phyloP scores from a whole-genome alignment of 2,329 filamentous ascomycete species.

The Aspergillus ochraceus region DNA sequence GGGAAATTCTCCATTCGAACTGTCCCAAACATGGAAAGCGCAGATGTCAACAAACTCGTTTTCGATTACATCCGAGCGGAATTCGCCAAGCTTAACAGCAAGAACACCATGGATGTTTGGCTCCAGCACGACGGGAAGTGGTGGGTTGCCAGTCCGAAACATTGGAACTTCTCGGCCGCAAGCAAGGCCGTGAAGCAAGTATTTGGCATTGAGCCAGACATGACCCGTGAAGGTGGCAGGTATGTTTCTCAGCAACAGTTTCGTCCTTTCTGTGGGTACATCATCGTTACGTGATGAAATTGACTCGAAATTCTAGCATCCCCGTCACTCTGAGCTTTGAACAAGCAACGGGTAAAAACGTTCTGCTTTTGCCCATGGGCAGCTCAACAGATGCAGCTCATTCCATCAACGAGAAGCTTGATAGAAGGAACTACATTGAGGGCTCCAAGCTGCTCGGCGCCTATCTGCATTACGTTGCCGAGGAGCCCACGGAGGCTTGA shows the following conservation, averaged over 20 bases:
- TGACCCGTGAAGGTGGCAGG: conserved; percentile 93
- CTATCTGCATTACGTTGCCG: conserved; percentile 93
- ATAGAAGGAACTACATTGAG: conserved; percentile 97
- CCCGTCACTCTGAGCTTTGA: conserved; percentile 97
- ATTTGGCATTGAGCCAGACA: conserved; percentile 89
- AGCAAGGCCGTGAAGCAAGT: conserved; percentile 95
- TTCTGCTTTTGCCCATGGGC: conserved; percentile 92
- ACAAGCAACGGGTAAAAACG: conserved; percentile 96
- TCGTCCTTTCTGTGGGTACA: background rate
- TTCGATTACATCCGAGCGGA: conserved; percentile 79
- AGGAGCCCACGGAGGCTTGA: conserved; percentile 64
- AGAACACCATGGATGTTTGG: conserved; percentile 82
- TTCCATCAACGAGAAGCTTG: conserved; percentile 97
- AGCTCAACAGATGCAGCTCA: conserved; percentile 95
- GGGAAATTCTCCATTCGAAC: conserved; percentile 99
- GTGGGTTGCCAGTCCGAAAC: conserved; percentile 97
- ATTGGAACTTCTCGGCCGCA: conserved; percentile 97
- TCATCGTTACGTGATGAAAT: conserved; percentile 2
- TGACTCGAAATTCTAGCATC: conserved; percentile 62
- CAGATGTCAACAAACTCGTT: conserved; percentile 81
- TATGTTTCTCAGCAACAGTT: conserved; percentile 40
- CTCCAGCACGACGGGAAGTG: conserved; percentile 93
- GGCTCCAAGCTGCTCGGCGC: conserved; percentile 93
- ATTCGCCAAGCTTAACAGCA: conserved; percentile 83
- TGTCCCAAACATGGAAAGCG: conserved; percentile 95